A percentile compares a stretch with the other conserved stretches of the same genome.
Conservation (phyloP, 2,329 filamentous ascomycete genomes). For the Chrysoporthe cubensis region DNA sequence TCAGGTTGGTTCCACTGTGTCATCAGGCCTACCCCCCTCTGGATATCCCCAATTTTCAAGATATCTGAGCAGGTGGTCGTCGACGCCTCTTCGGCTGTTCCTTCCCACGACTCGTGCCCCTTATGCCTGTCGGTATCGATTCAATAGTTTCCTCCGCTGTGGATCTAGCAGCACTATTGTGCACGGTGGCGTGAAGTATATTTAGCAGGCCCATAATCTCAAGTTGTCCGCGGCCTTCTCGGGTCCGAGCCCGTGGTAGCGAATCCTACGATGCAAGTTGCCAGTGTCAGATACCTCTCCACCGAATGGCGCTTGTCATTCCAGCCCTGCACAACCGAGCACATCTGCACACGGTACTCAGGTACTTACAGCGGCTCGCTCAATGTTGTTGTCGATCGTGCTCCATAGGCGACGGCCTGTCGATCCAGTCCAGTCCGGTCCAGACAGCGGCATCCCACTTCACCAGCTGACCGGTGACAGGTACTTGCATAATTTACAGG, state of each 20-base stretch:
- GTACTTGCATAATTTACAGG: too few relatives aligned
- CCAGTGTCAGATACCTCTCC: background rate
- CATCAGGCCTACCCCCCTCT: background rate
- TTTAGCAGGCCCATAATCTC: background rate
- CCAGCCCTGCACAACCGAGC: constrained; percentile 1
- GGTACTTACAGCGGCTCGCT: too few relatives aligned
- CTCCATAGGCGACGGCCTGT: too few relatives aligned
- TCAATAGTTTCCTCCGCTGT: background rate
- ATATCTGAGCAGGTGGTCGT: background rate
- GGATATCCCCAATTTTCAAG: background rate
- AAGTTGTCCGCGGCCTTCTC: background rate
- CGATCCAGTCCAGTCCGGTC: too few relatives aligned
- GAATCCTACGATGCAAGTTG: constrained; percentile 1
- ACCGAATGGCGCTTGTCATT: background rate
- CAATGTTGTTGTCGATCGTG: too few relatives aligned
- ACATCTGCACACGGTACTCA: background rate
- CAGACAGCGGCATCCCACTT: too few relatives aligned
- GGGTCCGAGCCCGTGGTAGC: background rate
- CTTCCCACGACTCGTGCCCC: background rate
- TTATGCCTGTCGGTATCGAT: background rate
- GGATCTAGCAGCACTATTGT: background rate
- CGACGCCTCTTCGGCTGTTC: background rate
- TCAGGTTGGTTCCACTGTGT: too few relatives aligned
- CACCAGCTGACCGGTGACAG: too few relatives aligned
- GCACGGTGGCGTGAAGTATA: background rate